Evolutionary conservation across 179 eudicot species (phyloP).

Genomic region (Beta lomatogona): DNA sequence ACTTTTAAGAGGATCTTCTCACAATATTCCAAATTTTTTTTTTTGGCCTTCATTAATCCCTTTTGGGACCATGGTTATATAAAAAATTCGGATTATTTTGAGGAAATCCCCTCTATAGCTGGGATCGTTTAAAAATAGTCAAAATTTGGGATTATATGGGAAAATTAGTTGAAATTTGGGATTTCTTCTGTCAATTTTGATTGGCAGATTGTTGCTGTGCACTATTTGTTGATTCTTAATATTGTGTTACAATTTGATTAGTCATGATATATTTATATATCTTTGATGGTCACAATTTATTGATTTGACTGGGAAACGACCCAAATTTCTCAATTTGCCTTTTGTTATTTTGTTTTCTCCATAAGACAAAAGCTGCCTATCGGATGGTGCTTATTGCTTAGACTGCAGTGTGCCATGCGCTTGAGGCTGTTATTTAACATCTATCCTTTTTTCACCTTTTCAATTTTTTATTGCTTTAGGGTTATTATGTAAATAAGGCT

Average conservation of each 20-base stretch:
- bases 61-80: too few relatives aligned
- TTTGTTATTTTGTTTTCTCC: not conserved
- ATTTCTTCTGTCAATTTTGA: too few relatives aligned
- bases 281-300: not conserved
- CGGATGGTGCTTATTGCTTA: not conserved
- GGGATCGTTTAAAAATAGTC: too few relatives aligned
- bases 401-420: not conserved
- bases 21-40: too few relatives aligned
- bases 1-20: too few relatives aligned
- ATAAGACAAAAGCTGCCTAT: not conserved
- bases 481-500: conserved; percentile 30
- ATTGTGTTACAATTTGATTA: not conserved
- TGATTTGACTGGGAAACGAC: not conserved
- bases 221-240: not conserved
- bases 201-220: not conserved
- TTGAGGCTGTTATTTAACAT: not conserved
- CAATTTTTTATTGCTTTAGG: conserved; percentile 37
- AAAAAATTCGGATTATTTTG: too few relatives aligned
- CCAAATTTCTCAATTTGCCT: too few relatives aligned
- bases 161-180: too few relatives aligned
- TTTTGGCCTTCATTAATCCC: too few relatives aligned
- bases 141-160: too few relatives aligned
- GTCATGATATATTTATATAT: not conserved
- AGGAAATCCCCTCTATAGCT: too few relatives aligned
- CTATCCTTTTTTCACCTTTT: not conserved